Evolutionary conservation across 352 stramenopile genomes (phyloP), one percentile per base, ranked within the genome.

Genomic region (Phytopythium cucurbitacearum): DNA sequence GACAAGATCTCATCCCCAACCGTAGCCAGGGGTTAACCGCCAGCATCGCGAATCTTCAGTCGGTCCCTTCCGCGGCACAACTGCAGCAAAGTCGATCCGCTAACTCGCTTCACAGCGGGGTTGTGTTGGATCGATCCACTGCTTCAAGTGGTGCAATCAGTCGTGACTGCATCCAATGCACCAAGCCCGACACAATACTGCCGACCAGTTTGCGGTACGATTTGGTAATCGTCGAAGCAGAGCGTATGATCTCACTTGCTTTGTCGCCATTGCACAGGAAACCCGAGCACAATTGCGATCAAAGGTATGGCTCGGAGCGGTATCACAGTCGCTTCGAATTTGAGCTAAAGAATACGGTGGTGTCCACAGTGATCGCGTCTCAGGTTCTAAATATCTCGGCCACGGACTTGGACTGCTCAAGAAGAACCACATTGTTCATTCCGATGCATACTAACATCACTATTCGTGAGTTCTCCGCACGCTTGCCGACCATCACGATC

Each of bases 391-490:
- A 47, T 93, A 89, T 52, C 57, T 93, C 6, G 78, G 80, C 12
- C 74, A 90, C 40, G 80, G 80, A 5, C 71, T 93, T 7, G 83
- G 82, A 7, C 54, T 91, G 48, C 64, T 93, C n/a, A 90, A 90
- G 65, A 85, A 75, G 47, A 62, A 90, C 60, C 76, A 89, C 60
- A 72, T 87, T 38, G 69, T 86, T 7, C 56, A 59, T 7, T 56
- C 62, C 9, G 76, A 67, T 32, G 43, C 48, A 7, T 53, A 44
- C 38, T 53, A 39, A 43, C 1, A 28, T 28, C 21, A 28, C 21
- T 28, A 28, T 28, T 28, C 21, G 21, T 28, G 21, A 28, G 21
- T 28, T 28, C 21, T 28, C 21, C 21, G 21, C 21, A 28, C 21
- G 21, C 21, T 28, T 28, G 10, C 13, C 11, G 10, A 8, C 15